Evolutionary conservation across 2,329 filamentous ascomycete species (phyloP).

Genomic region (Byssochlamys sp.): DNA sequence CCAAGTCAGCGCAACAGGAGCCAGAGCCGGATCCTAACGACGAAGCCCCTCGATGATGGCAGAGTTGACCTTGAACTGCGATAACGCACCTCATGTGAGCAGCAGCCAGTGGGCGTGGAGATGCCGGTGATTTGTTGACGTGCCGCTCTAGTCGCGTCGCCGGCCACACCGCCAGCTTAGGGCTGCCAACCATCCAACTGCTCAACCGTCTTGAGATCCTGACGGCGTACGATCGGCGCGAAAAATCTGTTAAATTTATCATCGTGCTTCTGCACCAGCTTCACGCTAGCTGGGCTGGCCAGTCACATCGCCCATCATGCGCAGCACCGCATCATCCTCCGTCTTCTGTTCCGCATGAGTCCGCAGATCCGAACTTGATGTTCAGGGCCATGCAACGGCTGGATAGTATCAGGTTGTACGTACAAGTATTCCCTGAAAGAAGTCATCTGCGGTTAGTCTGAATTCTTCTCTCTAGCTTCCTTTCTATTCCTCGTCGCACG

Average conservation of each 20-base stretch:
- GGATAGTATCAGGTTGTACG: not conserved
- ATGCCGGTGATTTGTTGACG: not conserved
- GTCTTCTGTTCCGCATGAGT: not conserved
- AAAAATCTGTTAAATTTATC: slow-evolving; percentile 1
- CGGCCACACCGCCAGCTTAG: not conserved
- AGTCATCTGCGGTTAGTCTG: too few species aligned
- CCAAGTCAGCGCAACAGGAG: not conserved
- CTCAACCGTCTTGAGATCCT: not conserved
- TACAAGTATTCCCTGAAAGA: too few species aligned
- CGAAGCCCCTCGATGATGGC: not conserved
- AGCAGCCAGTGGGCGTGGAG: not conserved
- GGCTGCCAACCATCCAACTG: not conserved
- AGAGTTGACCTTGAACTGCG: not conserved
- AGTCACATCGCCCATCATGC: not conserved
- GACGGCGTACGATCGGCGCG: not conserved
- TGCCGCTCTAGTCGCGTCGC: not conserved
- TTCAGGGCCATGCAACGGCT: not conserved
- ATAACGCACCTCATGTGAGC: slow-evolving; percentile 3
- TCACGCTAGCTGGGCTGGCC: not conserved
- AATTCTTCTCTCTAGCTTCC: too few species aligned
- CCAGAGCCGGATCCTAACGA: not conserved
- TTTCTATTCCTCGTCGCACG: too few species aligned
- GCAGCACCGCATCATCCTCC: not conserved
- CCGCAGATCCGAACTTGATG: not conserved
- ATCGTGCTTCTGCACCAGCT: not conserved